Evolutionary conservation across 2,329 filamentous ascomycete genomes (phyloP).

Genomic region (Fusarium solani-melongenae): DNA sequence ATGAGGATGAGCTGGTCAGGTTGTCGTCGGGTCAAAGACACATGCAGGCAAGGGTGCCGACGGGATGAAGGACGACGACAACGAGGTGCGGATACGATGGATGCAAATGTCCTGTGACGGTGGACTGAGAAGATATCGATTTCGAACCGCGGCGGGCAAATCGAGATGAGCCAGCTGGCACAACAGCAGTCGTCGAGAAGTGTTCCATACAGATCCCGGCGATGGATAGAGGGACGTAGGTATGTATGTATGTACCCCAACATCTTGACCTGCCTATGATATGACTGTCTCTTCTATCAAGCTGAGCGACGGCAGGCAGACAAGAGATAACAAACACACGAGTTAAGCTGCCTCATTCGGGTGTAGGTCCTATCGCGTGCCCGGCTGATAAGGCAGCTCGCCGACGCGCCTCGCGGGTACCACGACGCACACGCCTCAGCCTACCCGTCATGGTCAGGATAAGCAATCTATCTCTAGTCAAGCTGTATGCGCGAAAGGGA

Average conservation of each 20-base stretch:
- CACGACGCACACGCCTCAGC: neutral
- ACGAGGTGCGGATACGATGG: slow-evolving; percentile 12
- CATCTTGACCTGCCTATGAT: slow-evolving; percentile 20
- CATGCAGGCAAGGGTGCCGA: slow-evolving; percentile 31
- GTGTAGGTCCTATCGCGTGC: slow-evolving; percentile 22
- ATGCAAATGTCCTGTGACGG: slow-evolving; percentile 14
- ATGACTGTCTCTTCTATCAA: slow-evolving; percentile 12
- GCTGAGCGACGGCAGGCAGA: neutral
- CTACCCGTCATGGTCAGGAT: slow-evolving; percentile 2
- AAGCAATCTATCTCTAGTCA: slow-evolving; percentile 16
- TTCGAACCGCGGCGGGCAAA: slow-evolving; percentile 21
- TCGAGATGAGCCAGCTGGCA: slow-evolving; percentile 40
- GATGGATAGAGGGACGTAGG: neutral
- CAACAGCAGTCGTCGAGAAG: slow-evolving; percentile 22
- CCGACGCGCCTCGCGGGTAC: neutral
- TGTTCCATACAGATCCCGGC: slow-evolving; percentile 36
- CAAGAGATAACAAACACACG: neutral
- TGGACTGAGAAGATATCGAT: slow-evolving; percentile 12
- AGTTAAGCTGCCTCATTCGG: slow-evolving; percentile 2
- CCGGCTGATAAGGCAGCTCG: slow-evolving; percentile 29
- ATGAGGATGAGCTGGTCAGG: slow-evolving; percentile 29
- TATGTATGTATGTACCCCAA: neutral
- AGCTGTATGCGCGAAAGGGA: neutral
- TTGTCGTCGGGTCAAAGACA: slow-evolving; percentile 20
- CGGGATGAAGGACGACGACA: neutral